Base-by-base conservation (phyloP, 208 protist genomes). In the Naegleria gruberi region DNA sequence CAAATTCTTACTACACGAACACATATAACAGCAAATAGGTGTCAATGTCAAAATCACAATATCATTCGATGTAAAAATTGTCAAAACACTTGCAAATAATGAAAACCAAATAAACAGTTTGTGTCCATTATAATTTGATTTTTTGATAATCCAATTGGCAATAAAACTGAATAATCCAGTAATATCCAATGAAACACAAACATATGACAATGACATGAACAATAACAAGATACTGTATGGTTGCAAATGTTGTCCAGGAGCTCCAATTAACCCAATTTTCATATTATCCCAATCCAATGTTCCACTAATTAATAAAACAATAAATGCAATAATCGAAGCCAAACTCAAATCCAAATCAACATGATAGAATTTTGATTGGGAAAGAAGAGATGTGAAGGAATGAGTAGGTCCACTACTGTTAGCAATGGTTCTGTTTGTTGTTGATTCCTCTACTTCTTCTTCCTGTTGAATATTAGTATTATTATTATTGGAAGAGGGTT, bases 11-110 rank as follows among this genome's bases (percentile, higher is more conserved):
- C 15, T 37, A 15, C 8, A 40, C 8, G 2, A 40, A 90, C 42
- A 26, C n/a, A 91, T n/a, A 17, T 92, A 91, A 83, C 77, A 92
- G 40, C 90, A 90, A 34, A 92, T 90, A 17, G 91, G 91, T 17
- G 91, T 92, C 10, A 92, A 15, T 37, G 90, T 91, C 23, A 92
- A 82, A 44, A 92, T 92, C 2, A 92, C 91, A 91, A 92, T 92
- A 41, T 92, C 91, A 84, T 92, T 92, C 4, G 37, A 86, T 4
- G 91, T 93, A 57, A 92, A 40, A 10, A 92, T 37, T n/a, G 91
- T 92, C 37, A 92, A 74, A 0, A 92, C 7, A 42, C 46, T 89
- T 1, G 81, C 30, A 65, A 93, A 86, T 0, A 92, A 17, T 1
- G 90, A 92, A 46, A 91, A 86, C 26, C n/a, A 7, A 82, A 92